These are phyloP conservation scores for Ceratobasidium theobromae DNA, from an alignment of 1,284 basidiomycete genomes.

Conservation along the genomic window DNA sequence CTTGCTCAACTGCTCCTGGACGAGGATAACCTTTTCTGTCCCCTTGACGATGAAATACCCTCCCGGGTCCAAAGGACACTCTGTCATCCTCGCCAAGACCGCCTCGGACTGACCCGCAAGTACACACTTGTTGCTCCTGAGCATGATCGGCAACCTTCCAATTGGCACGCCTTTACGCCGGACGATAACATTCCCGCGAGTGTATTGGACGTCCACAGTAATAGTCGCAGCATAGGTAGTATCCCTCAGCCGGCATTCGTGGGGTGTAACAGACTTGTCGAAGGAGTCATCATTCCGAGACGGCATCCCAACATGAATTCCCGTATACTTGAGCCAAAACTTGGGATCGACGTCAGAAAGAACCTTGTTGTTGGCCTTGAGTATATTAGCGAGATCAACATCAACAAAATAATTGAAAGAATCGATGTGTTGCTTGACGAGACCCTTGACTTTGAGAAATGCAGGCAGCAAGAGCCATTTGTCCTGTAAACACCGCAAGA, in stretches of 20 bases:
- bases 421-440: conserved; percentile 99
- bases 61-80: conserved; percentile 97
- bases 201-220: conserved; percentile 94
- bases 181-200: conserved; percentile 87
- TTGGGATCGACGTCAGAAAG: conserved; percentile 96
- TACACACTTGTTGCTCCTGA: conserved; percentile 92
- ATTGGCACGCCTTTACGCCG: conserved; percentile 84
- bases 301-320: conserved; percentile 91
- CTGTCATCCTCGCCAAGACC: conserved; percentile 88
- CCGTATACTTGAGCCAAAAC: conserved; percentile 96
- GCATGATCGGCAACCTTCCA: conserved; percentile 95
- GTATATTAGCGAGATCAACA: conserved; percentile 94
- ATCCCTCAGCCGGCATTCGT: conserved; percentile 96
- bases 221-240: conserved; percentile 95
- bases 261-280: conserved; percentile 88
- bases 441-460: conserved; percentile 93
- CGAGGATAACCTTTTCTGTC: conserved; percentile 98
- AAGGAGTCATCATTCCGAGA: conserved; percentile 84
- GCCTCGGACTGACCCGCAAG: conserved; percentile 76
- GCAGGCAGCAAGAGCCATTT: conserved; percentile 97
- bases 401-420: conserved; percentile 99
- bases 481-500: conserved; percentile 57
- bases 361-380: conserved; percentile 89
- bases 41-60: conserved; percentile 99
- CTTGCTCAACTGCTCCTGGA: conserved; percentile 98